Percentiles rank a stretch among this genome's conserved stretches.
Conservation (phyloP, 495 filamentous ascomycete species). For the Hypoxylon rickii region DNA sequence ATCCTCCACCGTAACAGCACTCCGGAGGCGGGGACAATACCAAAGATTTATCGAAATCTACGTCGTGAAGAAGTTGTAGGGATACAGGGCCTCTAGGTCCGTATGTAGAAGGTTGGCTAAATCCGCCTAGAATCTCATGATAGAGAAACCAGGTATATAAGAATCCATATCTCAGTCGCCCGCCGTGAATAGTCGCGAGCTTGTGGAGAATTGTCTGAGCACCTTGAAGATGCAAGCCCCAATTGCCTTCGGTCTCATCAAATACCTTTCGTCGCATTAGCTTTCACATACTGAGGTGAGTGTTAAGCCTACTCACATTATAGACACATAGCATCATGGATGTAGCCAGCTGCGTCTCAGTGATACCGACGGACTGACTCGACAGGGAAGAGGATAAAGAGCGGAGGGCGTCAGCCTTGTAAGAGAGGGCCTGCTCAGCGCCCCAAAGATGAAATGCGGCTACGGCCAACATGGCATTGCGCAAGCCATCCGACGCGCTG, state of each 20-base stretch:
- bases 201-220: slow-evolving; percentile 38
- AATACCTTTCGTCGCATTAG: slow-evolving; percentile 38
- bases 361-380: slow-evolving; percentile 30
- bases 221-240: slow-evolving; percentile 41
- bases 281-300: neutral
- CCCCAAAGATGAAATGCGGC: slow-evolving; percentile 42
- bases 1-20: neutral
- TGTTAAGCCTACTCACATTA: slow-evolving; percentile 28
- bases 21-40: slow-evolving; percentile 11
- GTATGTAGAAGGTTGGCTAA: slow-evolving; percentile 38
- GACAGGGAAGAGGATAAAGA: slow-evolving; percentile 38
- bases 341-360: slow-evolving; percentile 43
- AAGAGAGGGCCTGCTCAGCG: slow-evolving; percentile 35
- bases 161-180: slow-evolving; percentile 35
- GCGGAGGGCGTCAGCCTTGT: slow-evolving; percentile 40
- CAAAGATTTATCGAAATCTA: slow-evolving; percentile 37
- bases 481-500: slow-evolving; percentile 37
- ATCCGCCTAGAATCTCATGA: slow-evolving; percentile 42
- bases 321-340: slow-evolving; percentile 48
- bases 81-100: slow-evolving; percentile 33
- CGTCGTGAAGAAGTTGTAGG: slow-evolving; percentile 32
- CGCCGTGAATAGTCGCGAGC: slow-evolving; percentile 32
- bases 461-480: slow-evolving; percentile 44
- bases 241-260: slow-evolving; percentile 44
- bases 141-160: slow-evolving; percentile 45